Evolutionary conservation across 1,284 basidiomycete species (phyloP), one percentile per base, ranked within the genome.

Genomic region (Malassezia equina): DNA sequence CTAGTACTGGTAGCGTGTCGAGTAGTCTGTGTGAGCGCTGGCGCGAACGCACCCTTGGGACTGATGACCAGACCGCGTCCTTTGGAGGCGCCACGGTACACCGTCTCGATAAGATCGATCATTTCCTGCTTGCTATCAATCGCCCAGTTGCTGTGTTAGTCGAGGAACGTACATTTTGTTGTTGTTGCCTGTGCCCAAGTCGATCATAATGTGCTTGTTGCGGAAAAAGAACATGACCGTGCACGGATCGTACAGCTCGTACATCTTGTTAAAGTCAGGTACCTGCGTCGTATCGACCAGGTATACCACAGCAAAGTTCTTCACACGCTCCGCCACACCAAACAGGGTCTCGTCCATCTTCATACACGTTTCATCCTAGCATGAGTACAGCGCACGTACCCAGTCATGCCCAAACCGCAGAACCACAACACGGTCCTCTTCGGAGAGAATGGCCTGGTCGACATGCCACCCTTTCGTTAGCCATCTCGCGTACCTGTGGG

Each of bases 171-270:
- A 66, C 65, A 95, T 94, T 79, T 99, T 98, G 79, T 98, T 98
- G 78, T 99, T 98, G 78, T 99, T 96, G 79, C 94, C 93, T 47
- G 93, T 98, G 13, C 93, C 91, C 65, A 95, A 78, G 82, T 96
- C 93, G 73, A 98, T 95, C 93, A 98, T 96, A 78, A 98, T 99
- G 73, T 99, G 93, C 76, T 98, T 94, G 78, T 95, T 95, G 36
- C 90, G 69, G 48, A 59, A 70, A 47, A 73, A 70, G 51, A 69
- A 62, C 64, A 71, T 65, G 45, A 59, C 58, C 23, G 65, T 58
- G 49, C 69, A 67, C 29, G 47, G 47, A 55, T 62, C 62, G 58
- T 64, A 64, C 27, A 63, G 57, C 51, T 52, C 48, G 67, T 82
- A 60, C 63, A 87, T 90, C 84, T 73, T 98, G 78, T 93, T 98